These are phyloP conservation scores for Claviceps lovelessii DNA, from an alignment of 2,329 filamentous ascomycete species.

Conservation along the genomic window DNA sequence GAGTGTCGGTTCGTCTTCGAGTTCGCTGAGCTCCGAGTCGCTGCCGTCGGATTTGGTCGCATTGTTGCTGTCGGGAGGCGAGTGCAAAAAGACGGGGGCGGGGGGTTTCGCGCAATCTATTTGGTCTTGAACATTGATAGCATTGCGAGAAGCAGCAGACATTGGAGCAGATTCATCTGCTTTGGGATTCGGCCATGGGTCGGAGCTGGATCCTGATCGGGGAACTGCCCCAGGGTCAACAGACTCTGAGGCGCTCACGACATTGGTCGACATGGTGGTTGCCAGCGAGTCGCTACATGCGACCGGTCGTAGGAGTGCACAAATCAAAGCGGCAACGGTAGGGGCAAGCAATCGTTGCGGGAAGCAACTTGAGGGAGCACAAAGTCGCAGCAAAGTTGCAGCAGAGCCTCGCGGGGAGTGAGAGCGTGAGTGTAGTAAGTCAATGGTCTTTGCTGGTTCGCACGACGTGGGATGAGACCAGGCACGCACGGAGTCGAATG, in stretches of 20 bases:
- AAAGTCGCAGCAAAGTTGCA: constrained; percentile 2
- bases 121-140: constrained; percentile 14
- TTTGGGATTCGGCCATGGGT: constrained; percentile 4
- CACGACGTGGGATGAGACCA: constrained; percentile 4
- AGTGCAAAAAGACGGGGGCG: constrained; percentile 38
- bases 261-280: constrained; percentile 40
- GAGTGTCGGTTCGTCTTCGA: constrained; percentile 39
- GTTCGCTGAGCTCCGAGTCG: constrained; percentile 53
- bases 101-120: constrained; percentile 22
- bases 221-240: constrained; percentile 7
- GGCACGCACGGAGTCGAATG: background rate
- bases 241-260: constrained; percentile 33
- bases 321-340: constrained; percentile 1
- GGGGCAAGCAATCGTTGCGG: background rate
- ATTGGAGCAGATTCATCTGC: constrained; percentile 7
- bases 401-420: constrained; percentile 3
- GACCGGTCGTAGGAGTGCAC: constrained; percentile 19
- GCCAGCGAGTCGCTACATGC: constrained; percentile 22
- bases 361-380: constrained; percentile 2
- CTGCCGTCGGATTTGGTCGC: constrained; percentile 43
- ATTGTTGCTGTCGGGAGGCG: constrained; percentile 50
- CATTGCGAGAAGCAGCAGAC: constrained; percentile 12
- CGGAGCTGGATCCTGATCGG: constrained; percentile 14
- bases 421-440: background rate
- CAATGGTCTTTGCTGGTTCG: background rate